Evolutionary conservation across 352 stramenopile genomes (phyloP), one percentile per base, ranked within the genome.

Genomic region (Pythium periplocum): DNA sequence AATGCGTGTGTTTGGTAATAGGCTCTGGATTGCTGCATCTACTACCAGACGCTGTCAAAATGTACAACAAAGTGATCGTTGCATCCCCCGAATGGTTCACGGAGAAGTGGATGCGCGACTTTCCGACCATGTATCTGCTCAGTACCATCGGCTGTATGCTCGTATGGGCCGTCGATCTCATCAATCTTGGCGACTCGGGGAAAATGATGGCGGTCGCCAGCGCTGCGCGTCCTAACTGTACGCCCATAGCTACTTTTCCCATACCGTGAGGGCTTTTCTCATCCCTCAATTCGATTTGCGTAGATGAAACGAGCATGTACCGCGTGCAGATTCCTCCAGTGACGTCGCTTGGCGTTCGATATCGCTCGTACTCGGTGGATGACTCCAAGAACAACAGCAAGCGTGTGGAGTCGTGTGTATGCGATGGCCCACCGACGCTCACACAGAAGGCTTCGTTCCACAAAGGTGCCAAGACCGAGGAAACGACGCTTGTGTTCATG

Each of bases 141-240:
- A 68, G 66, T 45, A 55, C 64, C 8, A 10, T 83, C 39, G 76
- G 73, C 41, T 87, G 73, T 55, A 69, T 75, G 51, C 51, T 87
- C 52, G 69, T 87, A 7, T 85, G 76, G 76, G 69, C 57, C 34
- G 71, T 87, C 26, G 76, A 84, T 48, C 59, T 83, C 31, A 53
- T 85, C 32, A 87, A 82, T 53, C 67, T 87, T 54, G 77, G 74
- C 55, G 75, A 82, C 59, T 85, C 73, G 30, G 72, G 65, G 53
- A 80, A 85, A 59, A 72, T 85, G 61, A 85, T 87, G 70, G 74
- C 76, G 1, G 76, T 85, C 47, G 71, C 73, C 4, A 83, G 67
- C 51, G 73, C 73, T 1, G 76, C 76, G 2, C 62, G 71, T 2
- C 73, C 76, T 3, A 72, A 84, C 46, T 69, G 75, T 83, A 67